Base-by-base conservation (phyloP, 2,329 filamentous ascomycete genomes). In the Emmonsiellopsis sp. region DNA sequence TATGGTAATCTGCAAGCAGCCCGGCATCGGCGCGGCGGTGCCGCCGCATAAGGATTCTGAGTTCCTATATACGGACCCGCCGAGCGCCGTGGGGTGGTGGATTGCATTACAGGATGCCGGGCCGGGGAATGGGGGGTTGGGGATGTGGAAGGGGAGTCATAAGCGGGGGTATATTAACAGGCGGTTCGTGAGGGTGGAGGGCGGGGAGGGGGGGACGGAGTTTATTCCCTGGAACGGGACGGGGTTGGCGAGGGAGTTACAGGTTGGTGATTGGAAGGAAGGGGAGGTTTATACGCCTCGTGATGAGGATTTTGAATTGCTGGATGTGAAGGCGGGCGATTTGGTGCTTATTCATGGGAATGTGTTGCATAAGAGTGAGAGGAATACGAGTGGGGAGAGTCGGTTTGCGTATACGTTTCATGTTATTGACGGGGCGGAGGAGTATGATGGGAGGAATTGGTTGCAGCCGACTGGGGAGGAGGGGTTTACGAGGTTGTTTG, bases 1-100 rank as follows among this genome's bases (percentile, higher is more conserved):
- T 68, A 98, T 98, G 93, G 79, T 97, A 31, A 97, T 98, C 62
- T 96, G 90, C 81, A 98, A 98, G 71, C 92, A 96, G 73, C 91
- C 93, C 20, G 89, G 94, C 72, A 96, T 97, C 51, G 93, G 93
- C 31, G 92, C 88, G 20, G 87, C 87, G 1, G 93, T 97, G 43
- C 89, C 87, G 1, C 83, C 89, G 20, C 93, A 98, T 69, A 91
- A 95, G 73, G 92, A 97, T 70, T 89, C 82, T 59, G 91, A 89
- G 0, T 98, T 97, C 62, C 63, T 98, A 57, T 97, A 95, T 69
- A 97, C 93, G 1, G 76, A 90, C 59, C 86, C 89, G 38, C 92
- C 92, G 0, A 87, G 82, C 40, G 93, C 93, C 0, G 87, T 97
- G 2, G 93, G 93, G 0, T 97, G 92, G 74, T 98, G 93, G 93